Percentiles rank a stretch among this genome's conserved stretches.
phyloP scores from a whole-genome alignment of 2,329 filamentous ascomycete genomes.

The Fusarium neocosmosporiellum region DNA sequence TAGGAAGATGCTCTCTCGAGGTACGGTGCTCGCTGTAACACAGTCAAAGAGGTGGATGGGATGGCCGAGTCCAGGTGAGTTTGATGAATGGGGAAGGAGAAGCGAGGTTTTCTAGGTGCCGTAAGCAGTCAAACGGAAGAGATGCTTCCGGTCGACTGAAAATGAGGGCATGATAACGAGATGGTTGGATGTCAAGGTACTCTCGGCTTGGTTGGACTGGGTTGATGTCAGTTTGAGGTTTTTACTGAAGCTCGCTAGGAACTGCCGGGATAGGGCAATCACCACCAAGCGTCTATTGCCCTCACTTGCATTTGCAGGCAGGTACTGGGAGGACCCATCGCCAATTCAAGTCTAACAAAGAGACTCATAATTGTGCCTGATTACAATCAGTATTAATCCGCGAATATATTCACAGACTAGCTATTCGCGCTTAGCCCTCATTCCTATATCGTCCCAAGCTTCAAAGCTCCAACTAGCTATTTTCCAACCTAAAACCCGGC shows the following conservation, averaged over 20 bases:
- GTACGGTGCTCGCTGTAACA: neutral
- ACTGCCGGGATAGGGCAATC: neutral
- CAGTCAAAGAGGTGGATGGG: neutral
- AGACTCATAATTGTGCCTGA: neutral
- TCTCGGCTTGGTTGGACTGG: neutral
- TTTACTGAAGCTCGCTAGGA: neutral
- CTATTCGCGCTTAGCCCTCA: neutral
- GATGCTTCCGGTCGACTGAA: constrained; percentile 12
- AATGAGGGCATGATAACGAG: neutral
- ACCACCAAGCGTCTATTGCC: neutral
- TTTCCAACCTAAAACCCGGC: neutral
- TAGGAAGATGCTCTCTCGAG: neutral
- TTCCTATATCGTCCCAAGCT: neutral
- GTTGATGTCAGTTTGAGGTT: constrained; percentile 3
- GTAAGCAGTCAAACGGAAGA: constrained; percentile 6
- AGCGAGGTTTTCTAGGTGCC: neutral
- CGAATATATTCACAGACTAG: neutral
- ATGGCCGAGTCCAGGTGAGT: neutral
- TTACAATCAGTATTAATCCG: neutral
- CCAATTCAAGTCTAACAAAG: neutral
- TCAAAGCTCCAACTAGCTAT: neutral
- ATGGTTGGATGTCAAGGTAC: neutral
- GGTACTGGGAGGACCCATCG: neutral
- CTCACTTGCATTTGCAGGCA: neutral
- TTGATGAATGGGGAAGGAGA: constrained; percentile 29